A percentile compares a stretch with the other conserved stretches of the same genome.
Evolutionary conservation across 768 basidiomycete genomes (phyloP).

Genomic region (Cytidiella melzeri): DNA sequence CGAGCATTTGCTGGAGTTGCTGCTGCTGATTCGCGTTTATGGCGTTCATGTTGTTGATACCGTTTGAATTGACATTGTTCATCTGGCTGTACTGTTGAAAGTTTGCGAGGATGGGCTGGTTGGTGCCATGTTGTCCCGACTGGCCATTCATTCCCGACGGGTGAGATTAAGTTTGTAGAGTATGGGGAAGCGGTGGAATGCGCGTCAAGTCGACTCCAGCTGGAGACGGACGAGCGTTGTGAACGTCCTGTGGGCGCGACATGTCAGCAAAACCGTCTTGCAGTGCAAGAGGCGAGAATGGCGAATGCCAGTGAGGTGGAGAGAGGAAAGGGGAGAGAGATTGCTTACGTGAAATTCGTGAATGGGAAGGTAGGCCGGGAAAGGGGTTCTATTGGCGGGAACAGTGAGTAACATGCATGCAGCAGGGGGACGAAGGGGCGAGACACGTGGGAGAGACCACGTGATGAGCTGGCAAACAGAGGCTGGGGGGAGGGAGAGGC

Average conservation of each 20-base stretch:
- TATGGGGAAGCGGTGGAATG: neutral
- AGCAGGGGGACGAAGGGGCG: neutral
- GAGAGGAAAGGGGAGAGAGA: neutral
- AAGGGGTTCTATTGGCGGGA: neutral
- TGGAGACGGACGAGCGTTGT: neutral
- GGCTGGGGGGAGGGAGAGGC: neutral
- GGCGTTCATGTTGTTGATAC: constrained; percentile 10
- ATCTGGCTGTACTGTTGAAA: constrained; percentile 11
- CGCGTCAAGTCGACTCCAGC: neutral
- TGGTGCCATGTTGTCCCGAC: constrained; percentile 4
- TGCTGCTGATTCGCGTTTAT: constrained; percentile 13
- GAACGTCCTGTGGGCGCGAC: neutral
- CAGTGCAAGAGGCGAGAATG: neutral
- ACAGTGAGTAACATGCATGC: neutral
- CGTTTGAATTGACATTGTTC: constrained; percentile 14
- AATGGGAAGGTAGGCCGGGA: neutral
- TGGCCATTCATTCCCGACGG: constrained; percentile 11
- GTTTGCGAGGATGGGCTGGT: constrained; percentile 8
- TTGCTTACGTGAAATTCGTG: neutral
- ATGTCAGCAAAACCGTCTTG: neutral
- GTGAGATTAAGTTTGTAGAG: neutral
- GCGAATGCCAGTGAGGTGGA: neutral
- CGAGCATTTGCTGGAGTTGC: constrained; percentile 11
- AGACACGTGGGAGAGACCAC: constrained; percentile 6
- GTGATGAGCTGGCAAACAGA: constrained; percentile 9